Conservation (phyloP, 2,329 filamentous ascomycete species). For the Eutypella sp. region DNA sequence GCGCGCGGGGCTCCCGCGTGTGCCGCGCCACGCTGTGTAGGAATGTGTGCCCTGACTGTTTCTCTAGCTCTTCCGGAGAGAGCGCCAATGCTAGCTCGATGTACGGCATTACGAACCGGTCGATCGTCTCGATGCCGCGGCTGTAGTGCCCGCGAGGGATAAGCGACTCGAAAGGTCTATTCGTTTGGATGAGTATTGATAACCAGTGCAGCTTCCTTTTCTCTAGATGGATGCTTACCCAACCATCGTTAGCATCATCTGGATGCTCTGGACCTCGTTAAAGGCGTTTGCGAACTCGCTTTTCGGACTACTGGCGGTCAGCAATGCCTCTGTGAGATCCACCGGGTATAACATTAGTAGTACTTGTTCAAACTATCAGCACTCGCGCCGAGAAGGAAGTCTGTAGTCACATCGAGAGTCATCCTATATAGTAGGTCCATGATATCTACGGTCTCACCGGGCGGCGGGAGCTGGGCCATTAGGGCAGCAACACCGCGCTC, state of each 20-base stretch:
- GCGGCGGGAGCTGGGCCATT: conserved; percentile 50
- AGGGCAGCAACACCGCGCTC: conserved; percentile 56
- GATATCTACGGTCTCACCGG: conserved; percentile 53
- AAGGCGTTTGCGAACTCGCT: conserved; percentile 65
- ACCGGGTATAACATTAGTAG: too few species aligned
- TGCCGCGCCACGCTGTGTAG: conserved; percentile 70
- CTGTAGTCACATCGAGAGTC: conserved; percentile 62
- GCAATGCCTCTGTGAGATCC: too few species aligned
- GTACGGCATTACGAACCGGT: conserved; percentile 65
- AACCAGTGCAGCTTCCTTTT: too few species aligned
- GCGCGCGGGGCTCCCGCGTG: conserved; percentile 56
- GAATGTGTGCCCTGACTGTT: conserved; percentile 54
- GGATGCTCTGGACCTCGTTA: conserved; percentile 61
- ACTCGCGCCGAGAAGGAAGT: conserved; percentile 61
- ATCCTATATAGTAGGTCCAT: conserved; percentile 60
- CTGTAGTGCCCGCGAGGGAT: conserved; percentile 58
- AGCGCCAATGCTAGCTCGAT: conserved; percentile 63
- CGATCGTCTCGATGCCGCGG: conserved; percentile 57
- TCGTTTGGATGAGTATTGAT: conserved; percentile 11
- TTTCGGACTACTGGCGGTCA: conserved; percentile 36
- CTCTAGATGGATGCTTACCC: conserved; percentile 32
- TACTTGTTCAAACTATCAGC: conserved; percentile 41
- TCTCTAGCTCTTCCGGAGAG: conserved; percentile 59
- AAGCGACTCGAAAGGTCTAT: conserved; percentile 52
- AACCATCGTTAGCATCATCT: conserved; percentile 54